Conservation (phyloP, 2,329 filamentous ascomycete species). For the Alternaria ventricosa region DNA sequence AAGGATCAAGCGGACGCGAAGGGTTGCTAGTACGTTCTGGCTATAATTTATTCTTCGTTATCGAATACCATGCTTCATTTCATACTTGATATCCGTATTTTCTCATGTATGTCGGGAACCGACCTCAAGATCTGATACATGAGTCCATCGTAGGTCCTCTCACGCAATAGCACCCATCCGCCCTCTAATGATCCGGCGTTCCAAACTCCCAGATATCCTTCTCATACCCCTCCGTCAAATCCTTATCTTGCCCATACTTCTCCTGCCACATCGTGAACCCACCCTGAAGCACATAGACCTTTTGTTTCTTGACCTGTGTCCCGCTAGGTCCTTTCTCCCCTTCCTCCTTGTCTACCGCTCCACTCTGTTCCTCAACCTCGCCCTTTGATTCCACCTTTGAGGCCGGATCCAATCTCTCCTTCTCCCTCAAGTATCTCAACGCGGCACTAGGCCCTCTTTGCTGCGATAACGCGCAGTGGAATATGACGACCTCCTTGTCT, state of each 20-base stretch:
- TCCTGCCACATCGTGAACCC: constrained; percentile 94
- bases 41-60: background rate
- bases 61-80: background rate
- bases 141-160: background rate
- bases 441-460: constrained; percentile 87
- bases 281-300: constrained; percentile 79
- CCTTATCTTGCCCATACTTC: constrained; percentile 75
- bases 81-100: background rate
- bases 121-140: too few species aligned
- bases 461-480: constrained; percentile 93
- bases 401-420: constrained; percentile 57
- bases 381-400: constrained; percentile 25
- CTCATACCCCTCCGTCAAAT: constrained; percentile 81
- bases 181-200: constrained; percentile 7
- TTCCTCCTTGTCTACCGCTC: constrained; percentile 25
- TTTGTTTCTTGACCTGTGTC: constrained; percentile 59
- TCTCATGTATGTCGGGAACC: background rate
- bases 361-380: constrained; percentile 22
- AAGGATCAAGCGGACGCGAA: constrained; percentile 14
- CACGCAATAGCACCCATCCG: accelerated
- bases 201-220: constrained; percentile 82
- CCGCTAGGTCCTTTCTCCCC: constrained; percentile 6
- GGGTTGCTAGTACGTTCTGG: background rate
- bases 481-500: constrained; percentile 83
- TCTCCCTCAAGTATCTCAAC: constrained; percentile 76